Percentiles rank a stretch among this genome's conserved stretches.
These are phyloP conservation scores for Casuarina glauca DNA, from an alignment of 306 rosid genomes.

Conservation along the genomic window DNA sequence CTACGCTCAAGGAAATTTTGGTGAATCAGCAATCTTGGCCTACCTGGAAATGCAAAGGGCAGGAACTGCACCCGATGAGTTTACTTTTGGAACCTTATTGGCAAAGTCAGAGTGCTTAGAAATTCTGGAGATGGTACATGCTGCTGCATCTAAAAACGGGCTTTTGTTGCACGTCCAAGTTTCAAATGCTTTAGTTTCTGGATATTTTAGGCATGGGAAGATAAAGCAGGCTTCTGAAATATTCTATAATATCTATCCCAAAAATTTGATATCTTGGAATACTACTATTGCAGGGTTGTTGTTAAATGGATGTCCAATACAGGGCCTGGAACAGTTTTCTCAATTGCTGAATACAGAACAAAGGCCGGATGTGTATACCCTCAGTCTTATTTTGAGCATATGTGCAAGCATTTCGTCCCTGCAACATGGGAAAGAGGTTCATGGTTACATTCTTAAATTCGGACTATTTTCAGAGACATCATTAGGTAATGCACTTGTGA, in stretches of 20 bases:
- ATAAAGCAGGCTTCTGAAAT: slow-evolving; percentile 45
- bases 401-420: slow-evolving; percentile 63
- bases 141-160: slow-evolving; percentile 53
- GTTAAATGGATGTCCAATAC: slow-evolving; percentile 46
- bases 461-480: slow-evolving; percentile 45
- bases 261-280: slow-evolving; percentile 75
- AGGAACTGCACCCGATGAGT: slow-evolving; percentile 61
- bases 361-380: slow-evolving; percentile 58
- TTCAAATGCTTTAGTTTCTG: slow-evolving; percentile 64
- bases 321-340: slow-evolving; percentile 57
- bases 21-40: slow-evolving; percentile 43
- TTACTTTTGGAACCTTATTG: slow-evolving; percentile 70
- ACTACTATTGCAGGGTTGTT: slow-evolving; percentile 61
- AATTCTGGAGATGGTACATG: slow-evolving; percentile 56
- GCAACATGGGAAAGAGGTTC: slow-evolving; percentile 68
- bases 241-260: slow-evolving; percentile 41
- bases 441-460: slow-evolving; percentile 51
- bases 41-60: slow-evolving; percentile 55
- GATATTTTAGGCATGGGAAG: slow-evolving; percentile 55
- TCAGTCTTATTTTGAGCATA: slow-evolving; percentile 62
- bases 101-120: slow-evolving; percentile 42
- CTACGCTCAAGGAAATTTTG: slow-evolving; percentile 45
- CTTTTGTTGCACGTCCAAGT: slow-evolving; percentile 44
- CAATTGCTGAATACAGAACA: slow-evolving; percentile 45
- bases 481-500: slow-evolving; percentile 58